These are phyloP conservation scores for Mallotus repandus DNA, from an alignment of 441 rosid species.

Conservation along the genomic window DNA sequence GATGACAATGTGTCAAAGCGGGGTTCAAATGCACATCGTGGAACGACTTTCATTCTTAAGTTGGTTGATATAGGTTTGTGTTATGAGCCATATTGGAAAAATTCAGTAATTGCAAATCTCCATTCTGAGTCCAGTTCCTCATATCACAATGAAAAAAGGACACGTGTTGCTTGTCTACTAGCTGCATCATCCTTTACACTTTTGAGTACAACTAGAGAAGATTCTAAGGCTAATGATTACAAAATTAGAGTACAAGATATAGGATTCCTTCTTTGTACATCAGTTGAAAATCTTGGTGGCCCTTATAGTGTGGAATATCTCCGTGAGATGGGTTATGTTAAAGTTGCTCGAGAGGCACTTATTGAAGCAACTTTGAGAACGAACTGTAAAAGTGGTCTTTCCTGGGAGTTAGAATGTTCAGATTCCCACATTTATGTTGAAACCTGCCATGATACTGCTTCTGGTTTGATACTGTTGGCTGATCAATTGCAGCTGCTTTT, in stretches of 20 bases:
- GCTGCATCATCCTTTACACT: constrained; percentile 86
- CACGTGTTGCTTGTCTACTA: constrained; percentile 65
- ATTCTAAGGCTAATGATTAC: constrained; percentile 49
- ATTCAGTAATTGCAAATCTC: constrained; percentile 31
- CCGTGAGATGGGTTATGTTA: constrained; percentile 66
- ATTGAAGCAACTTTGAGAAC: constrained; percentile 67
- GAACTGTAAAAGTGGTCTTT: constrained; percentile 52
- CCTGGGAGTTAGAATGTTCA: constrained; percentile 82
- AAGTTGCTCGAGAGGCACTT: constrained; percentile 77
- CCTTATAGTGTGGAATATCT: constrained; percentile 66
- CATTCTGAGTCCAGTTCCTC: constrained; percentile 38
- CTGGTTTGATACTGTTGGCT: constrained; percentile 73
- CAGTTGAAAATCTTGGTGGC: constrained; percentile 50
- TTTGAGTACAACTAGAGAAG: constrained; percentile 42
- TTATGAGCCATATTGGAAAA: constrained; percentile 73
- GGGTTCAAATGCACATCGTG: constrained; percentile 38
- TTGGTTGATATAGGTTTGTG: constrained; percentile 90
- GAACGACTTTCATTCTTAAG: constrained; percentile 65
- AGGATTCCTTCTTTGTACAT: constrained; percentile 77
- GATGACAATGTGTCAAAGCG: constrained; percentile 35
- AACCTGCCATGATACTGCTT: constrained; percentile 88
- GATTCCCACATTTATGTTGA: constrained; percentile 66
- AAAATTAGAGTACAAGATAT: constrained; percentile 74
- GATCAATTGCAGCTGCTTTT: constrained; percentile 80
- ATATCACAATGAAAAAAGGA: constrained; percentile 30